Percentiles rank a stretch among this genome's conserved stretches.
phyloP scores from a whole-genome alignment of 768 basidiomycete species.

The Pisolithus microcarpus region DNA sequence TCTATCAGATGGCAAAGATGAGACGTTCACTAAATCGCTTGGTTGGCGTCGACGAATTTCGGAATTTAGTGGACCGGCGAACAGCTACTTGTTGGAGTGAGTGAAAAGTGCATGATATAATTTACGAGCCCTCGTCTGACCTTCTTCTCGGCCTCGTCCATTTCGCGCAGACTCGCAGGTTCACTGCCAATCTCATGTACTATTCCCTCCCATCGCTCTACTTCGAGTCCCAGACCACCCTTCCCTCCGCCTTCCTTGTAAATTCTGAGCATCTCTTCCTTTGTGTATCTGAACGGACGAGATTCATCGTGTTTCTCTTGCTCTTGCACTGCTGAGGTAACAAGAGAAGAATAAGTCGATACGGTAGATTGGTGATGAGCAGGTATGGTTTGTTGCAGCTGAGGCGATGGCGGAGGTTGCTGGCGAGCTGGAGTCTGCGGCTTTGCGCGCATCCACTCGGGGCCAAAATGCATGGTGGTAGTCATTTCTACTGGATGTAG shows the following conservation, averaged over 20 bases:
- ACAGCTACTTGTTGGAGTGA: conserved; percentile 51
- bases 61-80: conserved; percentile 74
- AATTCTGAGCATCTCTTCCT: conserved; percentile 77
- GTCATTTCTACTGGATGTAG: conserved; percentile 34
- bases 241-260: conserved; percentile 74
- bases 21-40: conserved; percentile 58
- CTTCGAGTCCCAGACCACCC: conserved; percentile 72
- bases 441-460: conserved; percentile 89
- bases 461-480: conserved; percentile 79
- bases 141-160: conserved; percentile 83
- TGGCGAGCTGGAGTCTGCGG: conserved; percentile 47
- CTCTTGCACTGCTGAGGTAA: conserved; percentile 36
- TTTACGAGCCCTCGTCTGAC: conserved; percentile 34
- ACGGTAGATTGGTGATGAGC: conserved; percentile 46
- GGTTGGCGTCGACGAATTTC: conserved; percentile 83
- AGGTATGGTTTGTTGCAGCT: conserved; percentile 34
- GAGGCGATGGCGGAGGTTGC: conserved; percentile 55
- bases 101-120: conserved; percentile 11
- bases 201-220: conserved; percentile 85
- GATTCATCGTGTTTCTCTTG: conserved; percentile 54
- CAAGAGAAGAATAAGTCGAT: conserved; percentile 67
- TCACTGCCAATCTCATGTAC: conserved; percentile 69
- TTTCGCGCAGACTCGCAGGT: conserved; percentile 71
- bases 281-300: conserved; percentile 82
- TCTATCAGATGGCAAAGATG: conserved; percentile 53